Percentiles rank a stretch among this genome's conserved stretches.
These are phyloP conservation scores for Elsinoe necatrix DNA, from an alignment of 2,329 filamentous ascomycete genomes.

Conservation along the genomic window DNA sequence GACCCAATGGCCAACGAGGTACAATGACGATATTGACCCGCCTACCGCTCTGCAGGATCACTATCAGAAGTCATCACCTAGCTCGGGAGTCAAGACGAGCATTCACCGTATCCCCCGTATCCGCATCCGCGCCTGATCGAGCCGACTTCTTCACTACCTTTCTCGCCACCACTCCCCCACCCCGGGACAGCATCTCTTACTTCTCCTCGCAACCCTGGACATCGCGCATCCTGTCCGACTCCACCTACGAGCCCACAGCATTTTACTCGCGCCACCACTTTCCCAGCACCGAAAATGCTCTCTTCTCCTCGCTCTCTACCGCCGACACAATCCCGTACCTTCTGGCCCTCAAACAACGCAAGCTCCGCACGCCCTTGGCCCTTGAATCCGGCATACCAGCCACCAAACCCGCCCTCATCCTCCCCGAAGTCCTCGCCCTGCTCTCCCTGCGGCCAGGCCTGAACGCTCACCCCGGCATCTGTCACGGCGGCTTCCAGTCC, in stretches of 20 bases:
- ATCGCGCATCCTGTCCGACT: constrained; percentile 4
- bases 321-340: constrained; percentile 1
- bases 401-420: not conserved
- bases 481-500: constrained; percentile 8
- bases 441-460: constrained; percentile 39
- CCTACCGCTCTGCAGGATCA: no score
- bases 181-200: not conserved
- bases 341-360: not conserved
- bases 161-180: not conserved
- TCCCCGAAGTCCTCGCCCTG: constrained; percentile 5
- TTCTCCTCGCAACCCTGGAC: constrained; percentile 7
- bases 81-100: no score
- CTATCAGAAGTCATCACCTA: no score
- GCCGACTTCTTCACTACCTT: constrained; percentile 2
- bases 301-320: constrained; percentile 8
- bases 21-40: no score
- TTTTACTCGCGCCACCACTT: constrained; percentile 8
- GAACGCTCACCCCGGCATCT: constrained; percentile 50
- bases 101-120: no score
- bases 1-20: no score
- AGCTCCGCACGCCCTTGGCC: not conserved
- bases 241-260: constrained; percentile 3
- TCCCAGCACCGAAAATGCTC: not conserved
- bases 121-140: not conserved
- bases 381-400: not conserved